Evolutionary conservation across 2,329 filamentous ascomycete genomes (phyloP), one percentile per base, ranked within the genome.

Genomic region (Aulographum hederae): DNA sequence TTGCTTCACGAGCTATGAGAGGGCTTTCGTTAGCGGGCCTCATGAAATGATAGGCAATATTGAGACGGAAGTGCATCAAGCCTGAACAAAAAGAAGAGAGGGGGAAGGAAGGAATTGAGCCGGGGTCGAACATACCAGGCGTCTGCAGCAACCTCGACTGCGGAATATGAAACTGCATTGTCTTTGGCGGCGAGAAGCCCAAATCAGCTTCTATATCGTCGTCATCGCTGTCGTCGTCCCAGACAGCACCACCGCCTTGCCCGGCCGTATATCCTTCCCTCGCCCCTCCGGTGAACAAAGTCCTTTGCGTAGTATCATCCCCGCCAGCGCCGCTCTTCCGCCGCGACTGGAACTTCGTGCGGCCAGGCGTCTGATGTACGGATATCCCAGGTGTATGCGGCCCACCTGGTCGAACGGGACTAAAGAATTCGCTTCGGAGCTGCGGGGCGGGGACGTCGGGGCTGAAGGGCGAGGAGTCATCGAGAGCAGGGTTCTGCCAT

Each of bases 161-260:
- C 31, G 78, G 78, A 30, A 91, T 56, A 28, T 78, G 75, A 51
- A 91, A 91, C 46, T 85, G 78, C 37, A 91, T 85, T 8, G 81
- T 89, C 61, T 95, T 95, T 0, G 89, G 89, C 18, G 89, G 89
- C 46, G 81, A 93, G 54, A 84, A 76, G 16, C 63, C 64, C 27
- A 63, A 36, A 2, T 44, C 47, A 16, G 47, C 56, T 12, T 59
- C 56, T 30, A 74, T 69, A 6, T 72, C 69, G 18, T 63, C 63
- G 23, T 58, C 57, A 30, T 78, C 76, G 34, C 72, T 73, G 38
- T 84, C 76, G n/a, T n/a, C n/a, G 32, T 85, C 76, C 75, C 82
- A 89, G 13, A 56, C 41, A 16, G 62, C 64, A 34, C 73, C 69
- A 46, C 75, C 70, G 45, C 0, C 40, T 34, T 8, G 41, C 36